A percentile compares a stretch with the other conserved stretches of the same genome.
Evolutionary conservation across 192 early-diverging fungal species (phyloP).

Genomic region (Coemansia sp.): DNA sequence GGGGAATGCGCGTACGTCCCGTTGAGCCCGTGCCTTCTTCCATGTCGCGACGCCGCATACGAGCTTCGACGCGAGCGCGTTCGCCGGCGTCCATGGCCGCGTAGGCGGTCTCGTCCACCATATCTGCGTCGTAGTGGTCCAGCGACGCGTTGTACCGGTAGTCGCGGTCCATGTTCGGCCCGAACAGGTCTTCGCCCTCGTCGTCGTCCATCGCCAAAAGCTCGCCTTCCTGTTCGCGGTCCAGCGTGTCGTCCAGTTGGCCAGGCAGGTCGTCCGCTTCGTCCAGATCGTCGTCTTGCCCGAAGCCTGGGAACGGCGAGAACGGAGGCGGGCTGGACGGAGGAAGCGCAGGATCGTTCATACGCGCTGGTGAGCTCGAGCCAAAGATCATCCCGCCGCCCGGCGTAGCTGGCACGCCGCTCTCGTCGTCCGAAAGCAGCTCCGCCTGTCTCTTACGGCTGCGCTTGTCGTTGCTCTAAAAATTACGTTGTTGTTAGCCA

Average conservation of each 20-base stretch:
- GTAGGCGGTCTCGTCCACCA: slow-evolving; percentile 83
- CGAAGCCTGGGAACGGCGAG: slow-evolving; percentile 32
- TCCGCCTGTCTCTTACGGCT: slow-evolving; percentile 48
- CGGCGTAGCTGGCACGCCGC: slow-evolving; percentile 36
- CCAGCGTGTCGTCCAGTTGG: slow-evolving; percentile 22
- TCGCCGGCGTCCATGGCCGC: slow-evolving; percentile 67
- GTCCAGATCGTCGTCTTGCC: slow-evolving; percentile 13
- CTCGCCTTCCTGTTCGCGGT: slow-evolving; percentile 46
- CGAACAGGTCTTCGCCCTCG: slow-evolving; percentile 92
- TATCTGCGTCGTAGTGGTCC: slow-evolving; percentile 79
- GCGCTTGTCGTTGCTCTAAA: slow-evolving; percentile 4
- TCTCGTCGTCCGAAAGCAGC: slow-evolving; percentile 30
- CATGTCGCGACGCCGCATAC: slow-evolving; percentile 76
- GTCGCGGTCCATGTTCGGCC: slow-evolving; percentile 80
- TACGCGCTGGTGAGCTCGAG: slow-evolving; percentile 40
- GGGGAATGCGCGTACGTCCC: slow-evolving; percentile 62
- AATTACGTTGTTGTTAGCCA: not conserved
- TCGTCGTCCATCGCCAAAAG: slow-evolving; percentile 53
- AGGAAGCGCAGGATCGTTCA: slow-evolving; percentile 25
- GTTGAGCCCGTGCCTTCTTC: slow-evolving; percentile 60
- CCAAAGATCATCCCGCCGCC: slow-evolving; percentile 49
- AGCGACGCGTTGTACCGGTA: slow-evolving; percentile 69
- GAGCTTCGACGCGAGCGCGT: slow-evolving; percentile 73
- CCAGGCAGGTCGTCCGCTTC: slow-evolving; percentile 29
- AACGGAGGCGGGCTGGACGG: slow-evolving; percentile 50